Evolutionary conservation across 2,329 filamentous ascomycete species (phyloP).

Genomic region (Aspergillus ustus): DNA sequence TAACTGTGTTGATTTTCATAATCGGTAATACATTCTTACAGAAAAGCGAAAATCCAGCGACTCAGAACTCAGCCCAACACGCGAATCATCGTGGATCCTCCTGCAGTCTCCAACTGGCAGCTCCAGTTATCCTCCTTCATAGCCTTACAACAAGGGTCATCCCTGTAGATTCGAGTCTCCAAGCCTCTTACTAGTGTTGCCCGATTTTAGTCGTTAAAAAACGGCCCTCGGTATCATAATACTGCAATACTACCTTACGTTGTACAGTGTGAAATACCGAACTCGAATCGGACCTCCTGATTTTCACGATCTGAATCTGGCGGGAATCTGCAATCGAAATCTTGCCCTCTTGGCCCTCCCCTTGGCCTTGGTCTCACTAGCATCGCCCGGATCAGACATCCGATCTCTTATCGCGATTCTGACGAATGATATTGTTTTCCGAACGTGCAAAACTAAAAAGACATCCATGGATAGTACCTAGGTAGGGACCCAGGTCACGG

Average conservation of each 20-base stretch:
- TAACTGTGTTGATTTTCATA: too few species aligned
- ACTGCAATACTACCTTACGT: not conserved
- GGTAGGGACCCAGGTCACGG: too few species aligned
- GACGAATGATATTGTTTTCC: not conserved
- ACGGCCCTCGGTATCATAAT: not conserved
- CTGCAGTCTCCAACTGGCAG: not conserved
- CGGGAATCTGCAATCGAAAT: not conserved
- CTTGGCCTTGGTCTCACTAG: not conserved
- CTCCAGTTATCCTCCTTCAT: not conserved
- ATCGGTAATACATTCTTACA: not conserved
- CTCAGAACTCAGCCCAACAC: not conserved
- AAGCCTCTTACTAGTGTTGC: not conserved
- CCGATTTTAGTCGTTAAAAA: not conserved
- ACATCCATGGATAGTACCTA: too few species aligned
- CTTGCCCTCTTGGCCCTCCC: not conserved
- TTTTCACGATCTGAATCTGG: not conserved
- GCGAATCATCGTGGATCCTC: not conserved
- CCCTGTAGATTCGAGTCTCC: slow-evolving; percentile 1
- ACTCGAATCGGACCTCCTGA: not conserved
- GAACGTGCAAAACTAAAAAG: not conserved
- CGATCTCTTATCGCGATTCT: not conserved
- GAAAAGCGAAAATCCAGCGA: not conserved
- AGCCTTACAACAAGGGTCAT: slow-evolving; percentile 1
- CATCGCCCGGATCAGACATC: not conserved
- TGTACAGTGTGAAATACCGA: not conserved